phyloP scores from a whole-genome alignment of 2,329 filamentous ascomycete species.

The Erysiphe pulchra region DNA sequence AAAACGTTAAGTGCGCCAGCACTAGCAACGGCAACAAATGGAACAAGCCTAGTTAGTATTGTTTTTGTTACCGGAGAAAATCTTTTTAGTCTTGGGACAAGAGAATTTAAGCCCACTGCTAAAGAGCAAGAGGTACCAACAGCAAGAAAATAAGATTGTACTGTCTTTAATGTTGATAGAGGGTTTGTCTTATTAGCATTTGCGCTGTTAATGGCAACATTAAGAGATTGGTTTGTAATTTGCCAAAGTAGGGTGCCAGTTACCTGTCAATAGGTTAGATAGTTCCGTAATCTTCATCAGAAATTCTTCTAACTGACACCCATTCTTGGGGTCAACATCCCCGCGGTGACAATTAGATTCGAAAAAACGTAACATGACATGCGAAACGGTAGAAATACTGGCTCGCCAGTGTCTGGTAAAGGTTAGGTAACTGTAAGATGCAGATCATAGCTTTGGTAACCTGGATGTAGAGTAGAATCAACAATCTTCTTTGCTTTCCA shows the following conservation, averaged over 20 bases:
- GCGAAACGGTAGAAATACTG: conserved; percentile 81
- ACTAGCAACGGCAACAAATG: conserved; percentile 81
- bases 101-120: conserved; percentile 68
- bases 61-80: conserved; percentile 50
- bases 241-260: conserved; percentile 82
- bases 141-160: conserved; percentile 74
- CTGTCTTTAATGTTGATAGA: conserved; percentile 52
- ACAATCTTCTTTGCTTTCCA: conserved; percentile 95
- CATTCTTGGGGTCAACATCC: conserved; percentile 85
- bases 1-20: conserved; percentile 88
- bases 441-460: conserved; percentile 22
- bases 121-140: conserved; percentile 87
- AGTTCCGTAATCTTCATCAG: background rate
- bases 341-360: conserved; percentile 81
- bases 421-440: conserved; percentile 2
- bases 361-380: conserved; percentile 93
- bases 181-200: conserved; percentile 97
- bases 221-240: conserved; percentile 87
- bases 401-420: conserved; percentile 56
- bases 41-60: conserved; percentile 66
- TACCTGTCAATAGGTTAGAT: conserved; percentile 22
- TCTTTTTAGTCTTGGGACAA: conserved; percentile 61
- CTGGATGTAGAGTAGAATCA: conserved; percentile 85
- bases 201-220: conserved; percentile 90
- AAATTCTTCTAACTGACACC: conserved; percentile 21